These are phyloP conservation scores for Plasmodium inui DNA, from an alignment of 169 alveolate species.

Conservation along the genomic window DNA sequence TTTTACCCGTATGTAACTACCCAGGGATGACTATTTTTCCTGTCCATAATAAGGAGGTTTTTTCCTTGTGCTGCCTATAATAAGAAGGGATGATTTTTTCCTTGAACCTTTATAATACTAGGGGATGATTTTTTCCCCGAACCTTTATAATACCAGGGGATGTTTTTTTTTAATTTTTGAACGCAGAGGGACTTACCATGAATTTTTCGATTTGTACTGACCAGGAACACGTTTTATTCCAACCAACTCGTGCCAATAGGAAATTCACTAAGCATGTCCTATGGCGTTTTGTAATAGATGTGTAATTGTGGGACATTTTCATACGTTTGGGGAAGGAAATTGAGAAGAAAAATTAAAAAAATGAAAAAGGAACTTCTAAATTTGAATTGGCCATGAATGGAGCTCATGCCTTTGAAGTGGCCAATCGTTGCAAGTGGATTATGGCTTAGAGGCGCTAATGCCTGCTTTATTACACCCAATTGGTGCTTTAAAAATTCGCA, in stretches of 20 bases:
- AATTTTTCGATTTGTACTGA: neutral
- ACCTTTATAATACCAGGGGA: no score
- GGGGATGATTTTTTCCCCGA: no score
- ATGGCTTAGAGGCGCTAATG: neutral
- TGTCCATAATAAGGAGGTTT: no score
- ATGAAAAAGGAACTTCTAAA: no score
- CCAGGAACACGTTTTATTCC: neutral
- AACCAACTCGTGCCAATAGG: neutral
- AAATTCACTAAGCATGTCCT: neutral
- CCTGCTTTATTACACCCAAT: neutral
- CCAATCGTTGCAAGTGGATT: neutral
- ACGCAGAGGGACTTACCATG: neutral
- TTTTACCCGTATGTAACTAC: no score
- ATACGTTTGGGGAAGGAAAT: neutral
- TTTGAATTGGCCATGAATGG: neutral
- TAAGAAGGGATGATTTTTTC: no score
- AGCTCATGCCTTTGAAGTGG: neutral
- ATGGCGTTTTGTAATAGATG: neutral
- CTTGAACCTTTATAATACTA: no score
- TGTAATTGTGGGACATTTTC: neutral
- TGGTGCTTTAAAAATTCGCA: neutral
- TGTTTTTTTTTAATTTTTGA: neutral
- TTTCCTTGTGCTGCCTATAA: no score
- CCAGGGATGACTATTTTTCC: no score
- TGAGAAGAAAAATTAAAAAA: neutral